A percentile compares a stretch with the other conserved stretches of the same genome.
These are phyloP conservation scores for Sporothrix mexicana DNA, from an alignment of 2,329 filamentous ascomycete genomes.

Conservation along the genomic window DNA sequence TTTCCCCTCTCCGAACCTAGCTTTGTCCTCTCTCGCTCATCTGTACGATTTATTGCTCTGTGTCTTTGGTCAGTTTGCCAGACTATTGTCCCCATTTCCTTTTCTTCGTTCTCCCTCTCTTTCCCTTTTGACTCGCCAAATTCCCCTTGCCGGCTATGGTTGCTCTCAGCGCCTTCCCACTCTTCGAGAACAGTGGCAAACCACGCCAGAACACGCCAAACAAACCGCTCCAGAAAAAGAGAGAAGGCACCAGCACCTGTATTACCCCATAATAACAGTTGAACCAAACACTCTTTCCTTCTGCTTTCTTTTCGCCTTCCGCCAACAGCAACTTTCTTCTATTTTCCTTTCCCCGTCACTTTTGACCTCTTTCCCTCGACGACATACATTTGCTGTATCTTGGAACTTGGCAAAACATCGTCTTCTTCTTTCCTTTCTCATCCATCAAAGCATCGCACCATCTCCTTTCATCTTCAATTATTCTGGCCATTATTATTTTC, in stretches of 20 bases:
- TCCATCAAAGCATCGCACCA: background rate
- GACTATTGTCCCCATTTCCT: background rate
- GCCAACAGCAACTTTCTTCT: conserved; percentile 13
- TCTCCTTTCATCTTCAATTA: conserved; percentile 18
- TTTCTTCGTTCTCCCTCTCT: conserved; percentile 12
- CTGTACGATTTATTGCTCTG: background rate
- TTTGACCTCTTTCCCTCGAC: conserved; percentile 2
- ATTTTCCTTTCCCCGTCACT: conserved; percentile 2
- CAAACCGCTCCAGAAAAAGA: background rate
- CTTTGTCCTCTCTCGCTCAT: background rate
- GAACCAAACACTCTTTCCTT: conserved; percentile 1
- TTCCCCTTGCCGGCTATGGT: conserved; percentile 9
- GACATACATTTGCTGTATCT: background rate
- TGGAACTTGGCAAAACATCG: background rate
- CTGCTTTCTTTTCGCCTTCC: conserved; percentile 11
- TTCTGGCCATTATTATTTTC: background rate
- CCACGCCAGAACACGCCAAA: conserved; percentile 17
- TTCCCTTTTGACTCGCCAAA: conserved; percentile 12
- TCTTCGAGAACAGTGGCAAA: conserved; percentile 18
- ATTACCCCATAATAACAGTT: background rate
- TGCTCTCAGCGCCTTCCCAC: background rate
- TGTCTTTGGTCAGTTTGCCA: background rate
- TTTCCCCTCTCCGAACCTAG: conserved; percentile 34
- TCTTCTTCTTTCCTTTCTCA: background rate
- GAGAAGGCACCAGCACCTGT: conserved; percentile 5